Evolutionary conservation across 192 early-diverging fungal species (phyloP).

Genomic region (Mycoemilia scoparia): DNA sequence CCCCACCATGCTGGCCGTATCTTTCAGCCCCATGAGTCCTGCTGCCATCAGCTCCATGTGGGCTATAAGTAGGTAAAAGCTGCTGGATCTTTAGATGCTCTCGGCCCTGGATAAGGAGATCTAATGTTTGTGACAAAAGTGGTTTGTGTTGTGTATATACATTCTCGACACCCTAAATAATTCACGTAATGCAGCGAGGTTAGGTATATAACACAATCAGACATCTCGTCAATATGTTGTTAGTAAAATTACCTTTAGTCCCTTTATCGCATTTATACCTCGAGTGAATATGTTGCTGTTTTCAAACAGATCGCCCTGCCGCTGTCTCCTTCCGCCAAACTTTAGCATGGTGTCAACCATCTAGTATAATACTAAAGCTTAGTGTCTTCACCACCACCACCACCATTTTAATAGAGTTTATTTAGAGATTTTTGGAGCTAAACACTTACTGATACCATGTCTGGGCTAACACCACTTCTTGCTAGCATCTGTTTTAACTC

Average conservation of each 20-base stretch:
- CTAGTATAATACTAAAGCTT: slow-evolving; percentile 19
- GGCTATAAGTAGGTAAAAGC: slow-evolving; percentile 19
- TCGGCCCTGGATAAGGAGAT: slow-evolving; percentile 56
- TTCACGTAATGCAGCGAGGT: not conserved
- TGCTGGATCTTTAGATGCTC: slow-evolving; percentile 19
- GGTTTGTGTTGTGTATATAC: slow-evolving; percentile 95
- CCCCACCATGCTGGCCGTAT: too few relatives aligned
- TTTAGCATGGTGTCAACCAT: slow-evolving; percentile 50
- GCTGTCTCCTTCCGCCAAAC: slow-evolving; percentile 57
- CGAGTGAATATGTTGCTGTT: slow-evolving; percentile 73
- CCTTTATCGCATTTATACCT: slow-evolving; percentile 80
- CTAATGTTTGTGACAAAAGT: slow-evolving; percentile 58
- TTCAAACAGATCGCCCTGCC: slow-evolving; percentile 78
- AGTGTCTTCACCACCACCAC: slow-evolving; percentile 5
- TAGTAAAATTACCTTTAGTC: too few relatives aligned
- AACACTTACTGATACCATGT: slow-evolving; percentile 50
- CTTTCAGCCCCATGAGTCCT: too few relatives aligned
- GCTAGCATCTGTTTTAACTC: slow-evolving; percentile 61
- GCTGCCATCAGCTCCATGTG: not conserved
- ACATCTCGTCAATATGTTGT: too few relatives aligned
- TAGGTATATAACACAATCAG: not conserved
- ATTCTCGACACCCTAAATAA: slow-evolving; percentile 87
- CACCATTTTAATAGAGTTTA: too few relatives aligned
- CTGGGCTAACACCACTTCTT: slow-evolving; percentile 47
- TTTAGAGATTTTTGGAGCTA: too few relatives aligned